Base-by-base conservation (phyloP, 495 filamentous ascomycete species). In the Aspergillus carlsbadensis region DNA sequence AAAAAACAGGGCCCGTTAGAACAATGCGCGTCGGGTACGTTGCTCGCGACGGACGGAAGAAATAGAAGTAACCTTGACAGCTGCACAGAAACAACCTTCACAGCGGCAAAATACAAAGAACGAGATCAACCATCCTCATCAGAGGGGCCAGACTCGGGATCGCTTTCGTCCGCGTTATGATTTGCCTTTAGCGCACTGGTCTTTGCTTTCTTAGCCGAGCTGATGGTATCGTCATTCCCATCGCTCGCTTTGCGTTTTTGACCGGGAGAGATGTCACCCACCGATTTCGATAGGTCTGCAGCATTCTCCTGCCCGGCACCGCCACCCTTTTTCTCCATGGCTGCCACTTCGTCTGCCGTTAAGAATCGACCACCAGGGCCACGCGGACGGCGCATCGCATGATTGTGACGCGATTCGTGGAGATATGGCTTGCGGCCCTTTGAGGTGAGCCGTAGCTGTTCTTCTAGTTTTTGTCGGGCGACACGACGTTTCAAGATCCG, bases 321-420 rank as follows among this genome's bases (percentile, higher is more conserved):
- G 45, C 71, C 68, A 11, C 70, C 68, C 40, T 71, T 71, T 56
- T 78, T 83, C 63, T 98, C 94, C 76, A 98, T 94, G 36, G 88
- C 87, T 6, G 89, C 89, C 17, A 98, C 94, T 67, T 98, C 94
- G 39, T 99, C 94, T n/a, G 94, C 93, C 0, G 94, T 99, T 72
- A 99, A 72, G 80, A 99, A 99, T 31, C 94, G 84, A 34, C 94
- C 94, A 44, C 94, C 94, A n/a, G 94, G 94, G 10, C 94, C 94
- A 67, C 94, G 86, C 20, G 94, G 94, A 60, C 94, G 81, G 35
- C 95, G 84, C 94, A 99, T 99, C 8, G 94, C 94, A 70, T 99
- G 94, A 64, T 99, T 99, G 67, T 99, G 94, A 62, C 94, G 81
- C n/a, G 94, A 98, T 67, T 99, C 94, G 74, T 99, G 94, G 34